Percentiles rank a stretch among this genome's conserved stretches.
Evolutionary conservation across 208 protist species (phyloP).

Genomic region (Acanthamoeba castellanii): DNA sequence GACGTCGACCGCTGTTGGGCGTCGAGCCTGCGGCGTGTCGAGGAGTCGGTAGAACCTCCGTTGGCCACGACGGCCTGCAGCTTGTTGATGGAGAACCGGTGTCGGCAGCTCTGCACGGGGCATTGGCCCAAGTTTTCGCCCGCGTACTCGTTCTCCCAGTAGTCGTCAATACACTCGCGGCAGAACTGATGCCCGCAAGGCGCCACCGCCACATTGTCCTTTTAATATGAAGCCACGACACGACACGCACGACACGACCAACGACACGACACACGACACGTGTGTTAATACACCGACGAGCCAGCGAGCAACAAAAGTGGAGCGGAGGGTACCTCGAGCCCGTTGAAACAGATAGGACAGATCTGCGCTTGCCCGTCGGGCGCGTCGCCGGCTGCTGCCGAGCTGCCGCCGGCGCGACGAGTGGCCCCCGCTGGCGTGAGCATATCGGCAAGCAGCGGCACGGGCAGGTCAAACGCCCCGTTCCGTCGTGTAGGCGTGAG

Average conservation of each 20-base stretch:
- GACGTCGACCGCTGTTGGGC: not conserved
- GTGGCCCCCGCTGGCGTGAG: not conserved
- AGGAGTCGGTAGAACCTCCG: not conserved
- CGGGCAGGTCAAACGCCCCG: constrained; percentile 25
- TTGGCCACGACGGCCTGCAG: constrained; percentile 6
- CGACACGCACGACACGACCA: not conserved
- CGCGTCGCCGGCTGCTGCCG: not conserved
- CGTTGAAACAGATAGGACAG: constrained; percentile 44
- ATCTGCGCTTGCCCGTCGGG: not conserved
- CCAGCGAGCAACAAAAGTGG: not conserved
- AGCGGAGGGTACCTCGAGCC: not conserved
- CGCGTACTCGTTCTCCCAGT: constrained; percentile 44
- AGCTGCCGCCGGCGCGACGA: not conserved
- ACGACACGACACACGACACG: no score
- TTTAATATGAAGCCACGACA: not conserved
- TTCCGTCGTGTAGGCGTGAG: constrained; percentile 16
- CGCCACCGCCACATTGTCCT: constrained; percentile 17
- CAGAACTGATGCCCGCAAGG: constrained; percentile 66
- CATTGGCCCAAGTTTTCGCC: constrained; percentile 50
- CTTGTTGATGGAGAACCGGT: not conserved
- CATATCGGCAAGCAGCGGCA: constrained; percentile 43
- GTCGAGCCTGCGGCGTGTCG: not conserved
- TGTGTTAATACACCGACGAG: not conserved
- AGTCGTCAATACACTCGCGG: constrained; percentile 51
- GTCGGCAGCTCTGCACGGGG: constrained; percentile 9